A percentile compares a stretch with the other conserved stretches of the same genome.
phyloP scores from a whole-genome alignment of 495 filamentous ascomycete genomes.

The Penicillium cataractarum region DNA sequence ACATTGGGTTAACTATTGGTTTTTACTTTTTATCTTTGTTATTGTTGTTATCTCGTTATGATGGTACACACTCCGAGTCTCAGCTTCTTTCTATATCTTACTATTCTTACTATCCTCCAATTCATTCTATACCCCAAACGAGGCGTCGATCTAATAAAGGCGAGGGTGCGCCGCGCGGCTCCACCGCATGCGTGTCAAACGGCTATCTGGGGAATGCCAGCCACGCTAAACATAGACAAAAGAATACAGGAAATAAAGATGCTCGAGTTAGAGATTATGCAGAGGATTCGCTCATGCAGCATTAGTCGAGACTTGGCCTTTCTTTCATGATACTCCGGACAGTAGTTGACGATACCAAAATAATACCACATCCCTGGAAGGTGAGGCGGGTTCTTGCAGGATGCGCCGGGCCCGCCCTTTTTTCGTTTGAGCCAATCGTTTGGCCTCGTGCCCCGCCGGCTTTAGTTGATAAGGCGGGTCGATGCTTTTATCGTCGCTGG shows the following conservation, averaged over 20 bases:
- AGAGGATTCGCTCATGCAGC: neutral
- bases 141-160: slow-evolving; percentile 1
- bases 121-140: no score
- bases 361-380: no score
- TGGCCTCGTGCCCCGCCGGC: slow-evolving; percentile 12
- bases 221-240: neutral
- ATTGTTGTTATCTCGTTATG: neutral
- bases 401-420: neutral
- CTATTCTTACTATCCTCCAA: no score
- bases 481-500: no score
- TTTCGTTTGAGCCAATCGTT: slow-evolving; percentile 16
- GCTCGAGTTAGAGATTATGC: no score
- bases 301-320: neutral
- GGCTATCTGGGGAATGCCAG: slow-evolving; percentile 8
- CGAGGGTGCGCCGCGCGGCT: slow-evolving; percentile 3
- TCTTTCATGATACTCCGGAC: no score
- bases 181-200: slow-evolving; percentile 21
- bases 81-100: no score
- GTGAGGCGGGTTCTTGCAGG: slow-evolving; percentile 1
- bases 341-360: no score
- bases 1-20: neutral
- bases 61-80: neutral
- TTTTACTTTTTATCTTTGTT: neutral
- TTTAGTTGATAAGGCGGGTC: neutral
- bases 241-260: neutral